Conservation (phyloP, 805 yeast genomes). For the Pachysolen tannophilus region DNA sequence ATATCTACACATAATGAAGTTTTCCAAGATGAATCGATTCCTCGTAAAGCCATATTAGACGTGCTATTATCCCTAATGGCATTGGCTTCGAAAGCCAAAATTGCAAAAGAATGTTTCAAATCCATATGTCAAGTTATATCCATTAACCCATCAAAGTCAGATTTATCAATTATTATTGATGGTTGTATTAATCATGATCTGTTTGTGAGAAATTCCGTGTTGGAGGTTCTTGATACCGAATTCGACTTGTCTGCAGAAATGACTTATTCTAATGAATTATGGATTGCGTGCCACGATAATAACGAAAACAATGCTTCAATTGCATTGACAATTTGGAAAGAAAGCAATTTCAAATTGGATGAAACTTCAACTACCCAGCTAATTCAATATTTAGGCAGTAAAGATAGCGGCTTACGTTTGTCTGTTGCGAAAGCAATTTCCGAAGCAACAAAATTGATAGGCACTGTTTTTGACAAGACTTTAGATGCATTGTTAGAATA, state of each 20-base stretch:
- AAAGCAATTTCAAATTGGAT: conserved; percentile 49
- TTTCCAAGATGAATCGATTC: conserved; percentile 59
- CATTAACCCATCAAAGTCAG: conserved; percentile 45
- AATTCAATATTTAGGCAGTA: conserved; percentile 39
- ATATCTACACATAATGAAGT: conserved; percentile 60
- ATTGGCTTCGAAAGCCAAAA: conserved; percentile 70
- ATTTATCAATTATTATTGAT: conserved; percentile 49
- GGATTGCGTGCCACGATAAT: conserved; percentile 71
- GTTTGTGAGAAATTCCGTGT: conserved; percentile 69
- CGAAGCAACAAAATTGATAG: conserved; percentile 36
- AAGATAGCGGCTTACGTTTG: conserved; percentile 60
- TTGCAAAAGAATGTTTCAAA: conserved; percentile 76
- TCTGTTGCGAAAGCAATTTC: conserved; percentile 68
- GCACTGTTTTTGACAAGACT: conserved; percentile 21
- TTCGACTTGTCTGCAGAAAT: conserved; percentile 46
- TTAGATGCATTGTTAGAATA: conserved; percentile 41
- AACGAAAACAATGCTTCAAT: conserved; percentile 51
- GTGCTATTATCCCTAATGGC: conserved; percentile 61
- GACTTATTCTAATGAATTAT: conserved; percentile 57
- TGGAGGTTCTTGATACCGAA: conserved; percentile 84
- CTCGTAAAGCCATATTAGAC: conserved; percentile 56
- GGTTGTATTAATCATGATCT: conserved; percentile 51
- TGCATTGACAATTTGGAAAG: conserved; percentile 83
- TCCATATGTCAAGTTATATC: conserved; percentile 74
- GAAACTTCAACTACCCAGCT: conserved; percentile 37